Evolutionary conservation across 2,329 filamentous ascomycete species (phyloP).

Genomic region (Boeremia exigua): DNA sequence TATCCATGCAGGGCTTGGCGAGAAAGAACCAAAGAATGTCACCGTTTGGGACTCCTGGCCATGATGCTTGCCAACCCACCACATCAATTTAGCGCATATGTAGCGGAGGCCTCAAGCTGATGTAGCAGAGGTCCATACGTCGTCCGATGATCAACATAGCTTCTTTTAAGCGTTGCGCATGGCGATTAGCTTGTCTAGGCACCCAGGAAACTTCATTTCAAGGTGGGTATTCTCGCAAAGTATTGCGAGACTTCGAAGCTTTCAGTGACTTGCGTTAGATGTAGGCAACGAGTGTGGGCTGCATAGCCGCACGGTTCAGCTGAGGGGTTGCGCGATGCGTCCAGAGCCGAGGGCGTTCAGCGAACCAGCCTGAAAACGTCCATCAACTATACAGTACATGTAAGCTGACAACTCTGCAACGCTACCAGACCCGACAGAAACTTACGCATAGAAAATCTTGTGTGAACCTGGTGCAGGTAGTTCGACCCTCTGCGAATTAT

Average conservation of each 20-base stretch:
- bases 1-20: too few relatives aligned
- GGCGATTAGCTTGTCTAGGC: background rate
- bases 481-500: slow-evolving; percentile 20
- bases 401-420: background rate
- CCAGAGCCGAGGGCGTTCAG: too few relatives aligned
- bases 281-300: background rate
- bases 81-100: background rate
- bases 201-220: background rate
- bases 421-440: background rate
- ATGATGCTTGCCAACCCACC: background rate
- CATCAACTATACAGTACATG: background rate
- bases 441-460: slow-evolving; percentile 29
- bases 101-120: too few relatives aligned
- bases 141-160: background rate
- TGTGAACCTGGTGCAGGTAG: slow-evolving; percentile 21
- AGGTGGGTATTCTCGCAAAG: background rate
- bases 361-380: too few relatives aligned
- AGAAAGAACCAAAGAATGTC: too few relatives aligned
- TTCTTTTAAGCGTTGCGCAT: background rate
- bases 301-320: background rate
- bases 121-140: background rate
- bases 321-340: too few relatives aligned
- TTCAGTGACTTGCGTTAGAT: background rate
- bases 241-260: background rate
- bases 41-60: too few relatives aligned